Conservation (phyloP, 179 eudicot genomes). For the Nepenthes alata region DNA sequence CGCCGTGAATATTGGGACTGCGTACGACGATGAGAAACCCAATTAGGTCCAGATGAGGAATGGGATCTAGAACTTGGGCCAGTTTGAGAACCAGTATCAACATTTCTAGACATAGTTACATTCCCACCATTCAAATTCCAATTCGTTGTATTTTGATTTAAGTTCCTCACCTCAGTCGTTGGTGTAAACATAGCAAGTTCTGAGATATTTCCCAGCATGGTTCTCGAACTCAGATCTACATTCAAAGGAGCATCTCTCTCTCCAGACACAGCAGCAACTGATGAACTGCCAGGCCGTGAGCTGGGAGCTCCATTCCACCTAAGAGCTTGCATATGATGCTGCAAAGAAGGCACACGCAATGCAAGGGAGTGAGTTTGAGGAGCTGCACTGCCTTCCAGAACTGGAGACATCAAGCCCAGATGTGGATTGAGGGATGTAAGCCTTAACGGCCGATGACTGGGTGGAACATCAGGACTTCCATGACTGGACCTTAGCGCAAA, state of each 20-base stretch:
- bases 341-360: conserved; percentile 23
- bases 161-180: conserved; percentile 31
- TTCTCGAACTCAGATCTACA: conserved; percentile 33
- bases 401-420: conserved; percentile 29
- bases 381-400: conserved; percentile 20
- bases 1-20: conserved; percentile 49
- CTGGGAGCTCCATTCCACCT: conserved; percentile 44
- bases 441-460: conserved; percentile 37
- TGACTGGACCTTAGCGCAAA: conserved; percentile 14
- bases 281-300: conserved; percentile 35
- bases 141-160: conserved; percentile 29
- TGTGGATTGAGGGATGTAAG: conserved; percentile 30
- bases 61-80: conserved; percentile 34
- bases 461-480: conserved; percentile 20
- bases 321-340: conserved; percentile 33
- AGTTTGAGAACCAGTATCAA: conserved; percentile 41
- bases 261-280: conserved; percentile 21
- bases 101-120: conserved; percentile 27
- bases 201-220: conserved; percentile 36
- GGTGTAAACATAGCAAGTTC: conserved; percentile 63
- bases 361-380: conserved; percentile 24
- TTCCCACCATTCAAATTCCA: conserved; percentile 34
- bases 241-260: conserved; percentile 23
- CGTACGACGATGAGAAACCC: conserved; percentile 36
- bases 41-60: conserved; percentile 28